phyloP scores from a whole-genome alignment of 176 grass and related monocot genomes.

The Luzula sylvatica region DNA sequence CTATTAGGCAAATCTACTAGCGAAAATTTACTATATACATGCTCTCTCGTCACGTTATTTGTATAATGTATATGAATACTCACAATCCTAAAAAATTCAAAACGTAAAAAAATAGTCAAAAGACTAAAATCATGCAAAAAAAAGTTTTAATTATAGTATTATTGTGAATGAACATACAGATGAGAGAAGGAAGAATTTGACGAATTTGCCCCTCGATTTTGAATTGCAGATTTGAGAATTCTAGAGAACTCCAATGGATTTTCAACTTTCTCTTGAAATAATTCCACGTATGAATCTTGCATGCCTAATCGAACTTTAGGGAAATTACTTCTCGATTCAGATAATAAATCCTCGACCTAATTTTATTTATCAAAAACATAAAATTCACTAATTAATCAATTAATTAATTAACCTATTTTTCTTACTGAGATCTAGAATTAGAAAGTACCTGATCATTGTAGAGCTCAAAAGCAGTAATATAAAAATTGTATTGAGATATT shows the following conservation, averaged over 20 bases:
- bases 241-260: slow-evolving; percentile 75
- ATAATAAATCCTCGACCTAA: slow-evolving; percentile 78
- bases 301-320: slow-evolving; percentile 57
- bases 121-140: slow-evolving; percentile 3
- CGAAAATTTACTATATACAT: slow-evolving; percentile 85
- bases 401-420: background rate
- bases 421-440: slow-evolving; percentile 10
- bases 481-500: slow-evolving; percentile 77
- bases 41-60: slow-evolving; percentile 73
- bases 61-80: slow-evolving; percentile 92
- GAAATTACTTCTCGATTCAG: slow-evolving; percentile 46
- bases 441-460: slow-evolving; percentile 98
- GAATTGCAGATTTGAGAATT: slow-evolving; percentile 63
- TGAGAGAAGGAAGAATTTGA: slow-evolving; percentile 63
- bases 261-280: slow-evolving; percentile 85
- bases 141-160: background rate
- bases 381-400: too few relatives aligned
- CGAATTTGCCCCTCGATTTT: slow-evolving; percentile 55
- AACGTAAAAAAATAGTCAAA: background rate
- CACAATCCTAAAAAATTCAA: slow-evolving; percentile 52
- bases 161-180: slow-evolving; percentile 60
- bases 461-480: slow-evolving; percentile 88
- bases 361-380: background rate
- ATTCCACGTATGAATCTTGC: slow-evolving; percentile 77
- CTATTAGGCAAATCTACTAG: slow-evolving; percentile 92